These are phyloP conservation scores for Penicillium manginii DNA, from an alignment of 495 filamentous ascomycete genomes.

Conservation along the genomic window DNA sequence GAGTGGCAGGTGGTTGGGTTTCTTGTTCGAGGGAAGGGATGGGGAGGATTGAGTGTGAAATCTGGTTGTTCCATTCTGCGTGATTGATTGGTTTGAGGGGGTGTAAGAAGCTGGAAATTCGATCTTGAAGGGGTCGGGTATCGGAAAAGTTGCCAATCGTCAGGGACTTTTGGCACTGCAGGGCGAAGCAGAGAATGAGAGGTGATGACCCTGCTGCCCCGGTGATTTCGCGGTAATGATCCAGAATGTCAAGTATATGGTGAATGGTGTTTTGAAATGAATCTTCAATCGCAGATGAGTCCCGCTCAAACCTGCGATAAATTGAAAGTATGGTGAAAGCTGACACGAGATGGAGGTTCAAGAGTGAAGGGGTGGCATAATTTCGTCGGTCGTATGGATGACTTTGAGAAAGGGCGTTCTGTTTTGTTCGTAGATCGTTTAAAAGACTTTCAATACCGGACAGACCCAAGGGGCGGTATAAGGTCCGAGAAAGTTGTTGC, in stretches of 20 bases:
- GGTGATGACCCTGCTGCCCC: constrained; percentile 17
- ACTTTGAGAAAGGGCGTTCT: background rate
- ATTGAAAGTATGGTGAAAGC: constrained; percentile 22
- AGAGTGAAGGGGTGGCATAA: constrained; percentile 17
- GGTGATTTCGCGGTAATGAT: constrained; percentile 20
- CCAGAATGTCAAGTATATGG: constrained; percentile 20
- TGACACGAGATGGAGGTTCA: constrained; percentile 27
- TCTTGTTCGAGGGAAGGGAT: background rate
- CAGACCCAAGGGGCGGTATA: background rate
- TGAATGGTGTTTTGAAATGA: constrained; percentile 9
- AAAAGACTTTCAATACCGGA: background rate
- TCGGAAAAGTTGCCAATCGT: background rate
- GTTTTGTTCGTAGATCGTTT: constrained; percentile 5
- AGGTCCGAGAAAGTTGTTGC: constrained; percentile 5
- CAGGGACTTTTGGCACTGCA: constrained; percentile 21
- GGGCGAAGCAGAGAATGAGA: constrained; percentile 23
- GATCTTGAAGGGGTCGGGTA: background rate
- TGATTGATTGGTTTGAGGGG: background rate
- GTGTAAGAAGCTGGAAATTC: constrained; percentile 1
- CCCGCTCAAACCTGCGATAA: constrained; percentile 6
- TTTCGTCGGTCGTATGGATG: constrained; percentile 9
- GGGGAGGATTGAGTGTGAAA: background rate
- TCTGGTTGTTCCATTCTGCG: background rate
- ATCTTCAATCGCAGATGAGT: constrained; percentile 4
- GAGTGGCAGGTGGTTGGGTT: background rate